Evolutionary conservation across 257 asterid genomes (phyloP).

Genomic region (Nicotiana attenuata): DNA sequence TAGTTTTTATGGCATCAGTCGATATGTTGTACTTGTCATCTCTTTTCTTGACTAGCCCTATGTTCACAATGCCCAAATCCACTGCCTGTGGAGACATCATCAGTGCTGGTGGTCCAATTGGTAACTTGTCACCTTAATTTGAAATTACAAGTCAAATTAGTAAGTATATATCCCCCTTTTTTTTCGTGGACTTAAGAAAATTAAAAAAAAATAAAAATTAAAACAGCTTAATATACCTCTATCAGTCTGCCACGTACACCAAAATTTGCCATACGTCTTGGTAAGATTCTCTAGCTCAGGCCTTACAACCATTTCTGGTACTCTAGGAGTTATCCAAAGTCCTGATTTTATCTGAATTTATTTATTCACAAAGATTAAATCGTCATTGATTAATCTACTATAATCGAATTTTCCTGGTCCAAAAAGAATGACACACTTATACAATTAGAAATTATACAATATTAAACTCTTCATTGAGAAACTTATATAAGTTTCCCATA

Average conservation of each 20-base stretch:
- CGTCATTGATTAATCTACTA: no score
- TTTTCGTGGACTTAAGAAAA: no score
- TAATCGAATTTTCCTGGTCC: no score
- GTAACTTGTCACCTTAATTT: conserved; percentile 54
- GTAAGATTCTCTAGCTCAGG: conserved; percentile 51
- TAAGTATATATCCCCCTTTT: no score
- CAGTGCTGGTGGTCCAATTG: conserved; percentile 61
- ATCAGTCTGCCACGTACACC: conserved; percentile 96
- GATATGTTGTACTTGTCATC: conserved; percentile 52
- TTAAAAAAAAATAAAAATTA: no score
- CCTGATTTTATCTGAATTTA: conserved; percentile 53
- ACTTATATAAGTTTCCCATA: no score
- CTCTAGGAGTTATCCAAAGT: conserved; percentile 64
- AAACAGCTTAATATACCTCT: conserved; percentile 11
- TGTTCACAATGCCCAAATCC: conserved; percentile 32
- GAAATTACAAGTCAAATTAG: neutral
- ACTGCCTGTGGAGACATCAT: conserved; percentile 76
- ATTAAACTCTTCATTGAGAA: no score
- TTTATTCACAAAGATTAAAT: neutral
- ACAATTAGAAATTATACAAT: no score
- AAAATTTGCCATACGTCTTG: conserved; percentile 67
- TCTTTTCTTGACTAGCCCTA: conserved; percentile 34
- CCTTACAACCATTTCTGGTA: conserved; percentile 64
- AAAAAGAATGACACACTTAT: no score
- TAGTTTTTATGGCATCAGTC: conserved; percentile 21